Conservation (phyloP, 345 rosid species). For the Salix viminalis region DNA sequence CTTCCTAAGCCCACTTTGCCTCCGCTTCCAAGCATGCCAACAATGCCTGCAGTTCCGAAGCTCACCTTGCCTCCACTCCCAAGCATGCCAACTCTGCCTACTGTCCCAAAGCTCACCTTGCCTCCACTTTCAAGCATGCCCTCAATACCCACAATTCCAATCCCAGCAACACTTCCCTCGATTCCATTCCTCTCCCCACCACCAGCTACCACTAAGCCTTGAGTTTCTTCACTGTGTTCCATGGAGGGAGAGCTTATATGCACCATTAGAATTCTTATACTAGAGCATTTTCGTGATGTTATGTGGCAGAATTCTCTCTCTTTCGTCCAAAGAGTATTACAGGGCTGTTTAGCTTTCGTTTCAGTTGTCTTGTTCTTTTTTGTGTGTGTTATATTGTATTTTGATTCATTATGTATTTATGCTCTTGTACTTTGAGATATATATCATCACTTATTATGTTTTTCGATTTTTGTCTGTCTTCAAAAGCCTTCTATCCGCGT, state of each 20-base stretch:
- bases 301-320: background rate
- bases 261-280: background rate
- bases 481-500: too few relatives aligned
- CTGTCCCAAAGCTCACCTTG: constrained; percentile 1
- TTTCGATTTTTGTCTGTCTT: too few relatives aligned
- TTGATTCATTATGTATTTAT: background rate
- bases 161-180: too few relatives aligned
- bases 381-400: background rate
- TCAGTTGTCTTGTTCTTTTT: too few relatives aligned
- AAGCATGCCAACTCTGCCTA: constrained; percentile 10
- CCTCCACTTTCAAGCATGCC: constrained; percentile 31
- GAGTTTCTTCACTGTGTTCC: background rate
- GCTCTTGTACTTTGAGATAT: background rate
- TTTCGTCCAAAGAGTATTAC: background rate
- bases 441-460: too few relatives aligned
- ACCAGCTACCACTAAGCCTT: constrained; percentile 16
- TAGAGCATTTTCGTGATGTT: background rate
- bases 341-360: background rate
- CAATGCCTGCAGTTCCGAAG: background rate
- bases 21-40: too few relatives aligned
- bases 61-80: background rate
- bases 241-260: background rate
- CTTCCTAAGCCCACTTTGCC: constrained; percentile 5
- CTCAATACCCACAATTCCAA: background rate
- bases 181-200: too few relatives aligned